Conservation (phyloP, 495 filamentous ascomycete species). For the Tetracladium setigerum region DNA sequence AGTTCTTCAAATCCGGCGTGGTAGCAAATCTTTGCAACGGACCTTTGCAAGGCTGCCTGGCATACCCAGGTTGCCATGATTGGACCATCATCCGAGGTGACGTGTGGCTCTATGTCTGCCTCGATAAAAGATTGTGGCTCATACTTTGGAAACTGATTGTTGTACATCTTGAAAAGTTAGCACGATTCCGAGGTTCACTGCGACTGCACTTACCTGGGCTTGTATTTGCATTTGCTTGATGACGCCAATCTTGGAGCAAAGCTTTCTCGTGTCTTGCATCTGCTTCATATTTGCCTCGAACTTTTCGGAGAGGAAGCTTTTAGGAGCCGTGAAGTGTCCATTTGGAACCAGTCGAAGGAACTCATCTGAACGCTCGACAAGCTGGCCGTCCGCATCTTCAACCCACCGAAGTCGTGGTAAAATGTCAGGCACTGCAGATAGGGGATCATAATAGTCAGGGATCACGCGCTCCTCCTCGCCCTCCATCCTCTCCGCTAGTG, state of each 20-base stretch:
- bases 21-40: conserved; percentile 90
- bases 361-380: conserved; percentile 78
- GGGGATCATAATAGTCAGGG: conserved; percentile 89
- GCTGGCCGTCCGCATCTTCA: conserved; percentile 77
- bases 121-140: conserved; percentile 87
- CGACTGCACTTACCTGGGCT: conserved; percentile 60
- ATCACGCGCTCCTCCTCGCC: conserved; percentile 70
- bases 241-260: conserved; percentile 91
- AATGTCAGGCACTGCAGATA: conserved; percentile 81
- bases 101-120: conserved; percentile 73
- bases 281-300: conserved; percentile 88
- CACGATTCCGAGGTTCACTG: conserved; percentile 10
- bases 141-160: conserved; percentile 97
- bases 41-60: conserved; percentile 77
- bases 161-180: conserved; percentile 68
- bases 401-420: conserved; percentile 69
- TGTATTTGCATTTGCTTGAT: conserved; percentile 99
- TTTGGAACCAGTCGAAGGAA: conserved; percentile 65
- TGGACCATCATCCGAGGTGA: conserved; percentile 79
- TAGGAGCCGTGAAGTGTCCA: conserved; percentile 70
- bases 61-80: conserved; percentile 75
- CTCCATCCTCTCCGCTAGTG: conserved; percentile 87
- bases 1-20: conserved; percentile 97
- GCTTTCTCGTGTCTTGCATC: conserved; percentile 94
- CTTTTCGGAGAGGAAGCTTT: conserved; percentile 66